phyloP scores from a whole-genome alignment of 805 yeast species.

The Saccharomycopsis malanga region DNA sequence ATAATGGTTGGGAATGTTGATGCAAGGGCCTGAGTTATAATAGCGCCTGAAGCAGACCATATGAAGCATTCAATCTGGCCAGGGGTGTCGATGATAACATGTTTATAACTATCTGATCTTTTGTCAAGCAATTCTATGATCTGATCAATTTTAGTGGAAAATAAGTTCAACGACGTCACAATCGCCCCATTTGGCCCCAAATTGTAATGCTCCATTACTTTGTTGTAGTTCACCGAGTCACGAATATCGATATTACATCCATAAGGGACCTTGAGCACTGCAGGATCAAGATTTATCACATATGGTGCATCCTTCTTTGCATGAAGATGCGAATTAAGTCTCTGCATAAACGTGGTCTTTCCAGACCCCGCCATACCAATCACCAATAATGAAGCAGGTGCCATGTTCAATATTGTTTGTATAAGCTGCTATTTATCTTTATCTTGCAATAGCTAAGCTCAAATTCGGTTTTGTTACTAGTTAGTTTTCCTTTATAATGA shows the following conservation, averaged over 20 bases:
- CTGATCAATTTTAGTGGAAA: slow-evolving; percentile 94
- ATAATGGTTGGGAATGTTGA: slow-evolving; percentile 92
- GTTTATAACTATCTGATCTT: slow-evolving; percentile 45
- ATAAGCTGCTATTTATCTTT: not conserved
- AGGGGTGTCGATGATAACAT: slow-evolving; percentile 92
- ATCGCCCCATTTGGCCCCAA: slow-evolving; percentile 98
- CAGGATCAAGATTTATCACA: slow-evolving; percentile 93
- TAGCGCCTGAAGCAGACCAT: slow-evolving; percentile 97
- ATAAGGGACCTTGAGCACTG: slow-evolving; percentile 88
- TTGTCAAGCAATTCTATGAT: slow-evolving; percentile 82
- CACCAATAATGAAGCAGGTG: slow-evolving; percentile 33
- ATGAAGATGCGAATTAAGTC: slow-evolving; percentile 85
- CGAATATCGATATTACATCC: slow-evolving; percentile 93
- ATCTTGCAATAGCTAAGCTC: too few species aligned
- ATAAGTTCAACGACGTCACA: slow-evolving; percentile 86
- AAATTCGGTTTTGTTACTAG: too few species aligned
- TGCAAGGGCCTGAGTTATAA: slow-evolving; percentile 94
- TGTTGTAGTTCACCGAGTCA: slow-evolving; percentile 90
- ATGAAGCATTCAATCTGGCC: slow-evolving; percentile 98
- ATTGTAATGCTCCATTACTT: slow-evolving; percentile 93
- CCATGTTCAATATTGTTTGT: slow-evolving; percentile 2
- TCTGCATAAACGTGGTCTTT: slow-evolving; percentile 95
- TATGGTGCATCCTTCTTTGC: slow-evolving; percentile 70
- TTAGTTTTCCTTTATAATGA: too few species aligned
- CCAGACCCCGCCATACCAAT: slow-evolving; percentile 65